Evolutionary conservation across 192 early-diverging fungal species (phyloP).

Genomic region (Lunasporangiospora selenospora): DNA sequence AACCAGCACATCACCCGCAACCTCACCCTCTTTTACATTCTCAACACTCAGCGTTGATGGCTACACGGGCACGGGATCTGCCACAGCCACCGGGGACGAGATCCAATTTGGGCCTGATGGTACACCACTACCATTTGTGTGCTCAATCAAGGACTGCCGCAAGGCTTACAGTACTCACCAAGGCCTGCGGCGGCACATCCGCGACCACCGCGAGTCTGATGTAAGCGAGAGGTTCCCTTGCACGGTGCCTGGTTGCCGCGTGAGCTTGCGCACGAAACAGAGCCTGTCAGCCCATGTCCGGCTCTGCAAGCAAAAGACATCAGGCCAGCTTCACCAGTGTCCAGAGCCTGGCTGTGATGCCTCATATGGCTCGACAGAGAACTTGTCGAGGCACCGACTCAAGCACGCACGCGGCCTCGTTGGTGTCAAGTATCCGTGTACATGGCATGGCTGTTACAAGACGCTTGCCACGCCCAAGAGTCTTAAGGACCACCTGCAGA

Average conservation of each 20-base stretch:
- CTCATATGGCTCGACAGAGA: constrained; percentile 34
- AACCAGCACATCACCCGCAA: constrained; percentile 1
- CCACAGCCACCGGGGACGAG: not conserved
- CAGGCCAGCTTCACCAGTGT: constrained; percentile 19
- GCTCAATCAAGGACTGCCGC: constrained; percentile 25
- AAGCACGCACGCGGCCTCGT: constrained; percentile 39
- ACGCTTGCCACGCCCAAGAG: constrained; percentile 41
- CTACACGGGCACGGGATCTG: not conserved
- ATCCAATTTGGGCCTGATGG: not conserved
- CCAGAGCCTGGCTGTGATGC: constrained; percentile 35
- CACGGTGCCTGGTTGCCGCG: constrained; percentile 25
- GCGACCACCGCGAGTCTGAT: constrained; percentile 29
- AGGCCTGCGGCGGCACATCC: constrained; percentile 26
- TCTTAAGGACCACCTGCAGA: constrained; percentile 39
- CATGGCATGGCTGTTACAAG: constrained; percentile 38
- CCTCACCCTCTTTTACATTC: not conserved
- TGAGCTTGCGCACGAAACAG: constrained; percentile 31
- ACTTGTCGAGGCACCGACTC: constrained; percentile 31
- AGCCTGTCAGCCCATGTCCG: constrained; percentile 28
- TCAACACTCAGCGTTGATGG: constrained; percentile 1
- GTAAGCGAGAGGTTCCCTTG: constrained; percentile 18
- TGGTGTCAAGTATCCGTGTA: constrained; percentile 42
- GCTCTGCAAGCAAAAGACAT: constrained; percentile 34
- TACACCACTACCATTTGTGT: constrained; percentile 6
- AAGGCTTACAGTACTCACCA: constrained; percentile 27